Evolutionary conservation across 2,329 filamentous ascomycete species (phyloP), one percentile per base, ranked within the genome.

Genomic region (Thielaviopsis punctulata): DNA sequence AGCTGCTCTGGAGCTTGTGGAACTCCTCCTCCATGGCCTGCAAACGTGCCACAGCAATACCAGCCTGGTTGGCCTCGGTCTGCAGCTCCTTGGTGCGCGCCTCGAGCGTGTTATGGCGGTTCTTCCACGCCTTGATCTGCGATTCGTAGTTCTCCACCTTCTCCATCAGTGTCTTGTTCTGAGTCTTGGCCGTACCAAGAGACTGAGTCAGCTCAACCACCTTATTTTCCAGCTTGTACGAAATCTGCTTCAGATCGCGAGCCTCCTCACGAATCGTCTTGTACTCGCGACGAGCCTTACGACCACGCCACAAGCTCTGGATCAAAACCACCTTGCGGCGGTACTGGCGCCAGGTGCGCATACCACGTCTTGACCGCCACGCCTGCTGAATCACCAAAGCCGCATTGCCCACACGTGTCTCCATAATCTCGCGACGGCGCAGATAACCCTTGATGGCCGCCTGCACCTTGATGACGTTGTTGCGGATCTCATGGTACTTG

Each of bases 161-260:
- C 33, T 78, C 82, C 60, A 84, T 74, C 56, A 98, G 75, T 54
- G 78, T 77, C 73, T 94, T 95, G 77, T 98, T 98, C 69, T 95
- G 86, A 57, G 82, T 79, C 72, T 94, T 95, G 76, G 95, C 84
- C 9, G 87, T 82, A 58, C 92, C 89, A 60, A 98, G 69, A 48
- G 84, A 86, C 66, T 98, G 92, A 1, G 92, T 98, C 62, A 98
- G 77, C 70, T 98, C 92, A 57, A 98, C 87, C 57, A 98, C 92
- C 79, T 98, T 98, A 76, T 98, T 96, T 68, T 98, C 92, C 61
- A 98, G 73, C 73, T 95, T 96, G 75, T 98, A 98, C 2, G 92
- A 96, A 60, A 98, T 98, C 68, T 96, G 90, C 75, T 96, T 96
- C 65, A 98, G 78, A 71, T 98, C 93, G 63, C 92, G 85, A 58